Percentiles rank a stretch among this genome's conserved stretches.
phyloP scores from a whole-genome alignment of 1,284 basidiomycete genomes.

The Ganoderma lingzhi region DNA sequence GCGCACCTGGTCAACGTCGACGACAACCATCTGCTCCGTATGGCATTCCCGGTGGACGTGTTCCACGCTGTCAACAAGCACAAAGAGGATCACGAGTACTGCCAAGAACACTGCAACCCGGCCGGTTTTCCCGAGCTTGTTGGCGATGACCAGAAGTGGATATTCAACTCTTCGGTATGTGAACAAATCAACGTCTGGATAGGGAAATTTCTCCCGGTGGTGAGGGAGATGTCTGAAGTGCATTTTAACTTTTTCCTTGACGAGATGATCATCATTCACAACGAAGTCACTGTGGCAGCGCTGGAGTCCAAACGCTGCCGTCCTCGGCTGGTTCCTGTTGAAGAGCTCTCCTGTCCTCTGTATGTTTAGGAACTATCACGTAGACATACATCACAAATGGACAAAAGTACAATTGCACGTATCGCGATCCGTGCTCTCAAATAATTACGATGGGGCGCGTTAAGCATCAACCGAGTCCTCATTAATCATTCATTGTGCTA shows the following conservation, averaged over 20 bases:
- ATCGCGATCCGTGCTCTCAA: too few relatives aligned
- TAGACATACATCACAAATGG: too few relatives aligned
- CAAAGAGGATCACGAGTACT: slow-evolving; percentile 39
- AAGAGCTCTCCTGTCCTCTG: background rate
- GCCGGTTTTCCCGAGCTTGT: slow-evolving; percentile 37
- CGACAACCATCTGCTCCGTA: slow-evolving; percentile 1
- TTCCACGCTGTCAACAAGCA: slow-evolving; percentile 47
- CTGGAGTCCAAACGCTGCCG: background rate
- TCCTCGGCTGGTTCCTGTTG: background rate
- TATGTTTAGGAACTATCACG: background rate
- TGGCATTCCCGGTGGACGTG: slow-evolving; percentile 42
- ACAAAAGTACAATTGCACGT: too few relatives aligned
- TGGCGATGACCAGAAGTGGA: slow-evolving; percentile 37
- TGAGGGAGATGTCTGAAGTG: slow-evolving; percentile 36
- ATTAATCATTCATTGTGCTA: too few relatives aligned
- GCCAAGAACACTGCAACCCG: slow-evolving; percentile 44
- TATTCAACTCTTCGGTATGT: slow-evolving; percentile 39
- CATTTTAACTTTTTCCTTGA: slow-evolving; percentile 48
- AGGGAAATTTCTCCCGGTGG: slow-evolving; percentile 42
- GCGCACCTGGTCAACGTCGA: slow-evolving; percentile 10
- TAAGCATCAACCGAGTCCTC: too few relatives aligned
- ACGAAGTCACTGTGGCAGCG: background rate
- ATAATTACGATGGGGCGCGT: too few relatives aligned
- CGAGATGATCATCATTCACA: slow-evolving; percentile 41
- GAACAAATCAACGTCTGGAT: slow-evolving; percentile 34